A percentile compares a stretch with the other conserved stretches of the same genome.
These are phyloP conservation scores for Penicillium sclerotigenum DNA, from an alignment of 2,329 filamentous ascomycete species.

Conservation along the genomic window DNA sequence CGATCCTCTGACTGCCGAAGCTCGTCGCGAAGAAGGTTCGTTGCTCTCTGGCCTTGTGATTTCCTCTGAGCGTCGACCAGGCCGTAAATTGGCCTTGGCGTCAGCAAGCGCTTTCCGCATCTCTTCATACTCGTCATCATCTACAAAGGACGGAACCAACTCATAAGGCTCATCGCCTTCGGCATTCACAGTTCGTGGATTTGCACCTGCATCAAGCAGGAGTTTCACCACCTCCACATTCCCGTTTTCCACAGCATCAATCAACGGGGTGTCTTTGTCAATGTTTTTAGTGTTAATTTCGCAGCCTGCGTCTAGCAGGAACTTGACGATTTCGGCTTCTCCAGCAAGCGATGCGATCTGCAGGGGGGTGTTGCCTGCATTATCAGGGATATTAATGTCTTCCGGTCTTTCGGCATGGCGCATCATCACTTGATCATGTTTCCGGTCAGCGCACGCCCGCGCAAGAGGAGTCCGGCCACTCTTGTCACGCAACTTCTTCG, in stretches of 20 bases:
- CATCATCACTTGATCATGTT: constrained; percentile 73
- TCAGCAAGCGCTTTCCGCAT: constrained; percentile 69
- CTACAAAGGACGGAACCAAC: constrained; percentile 69
- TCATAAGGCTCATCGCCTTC: constrained; percentile 90
- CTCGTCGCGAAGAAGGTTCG: constrained; percentile 41
- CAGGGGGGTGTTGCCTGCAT: constrained; percentile 92
- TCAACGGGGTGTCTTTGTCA: constrained; percentile 85
- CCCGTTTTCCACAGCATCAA: constrained; percentile 95
- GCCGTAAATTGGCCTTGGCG: constrained; percentile 56
- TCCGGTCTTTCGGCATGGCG: constrained; percentile 76
- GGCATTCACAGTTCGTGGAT: constrained; percentile 87
- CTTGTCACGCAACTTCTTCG: constrained; percentile 85
- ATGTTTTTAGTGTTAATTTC: constrained; percentile 74
- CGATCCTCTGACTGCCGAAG: constrained; percentile 39
- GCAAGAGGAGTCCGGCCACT: constrained; percentile 88
- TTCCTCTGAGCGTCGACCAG: constrained; percentile 45
- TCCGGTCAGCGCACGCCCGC: constrained; percentile 82
- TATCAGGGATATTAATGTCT: constrained; percentile 84
- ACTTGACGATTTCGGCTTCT: constrained; percentile 78
- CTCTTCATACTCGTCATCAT: constrained; percentile 65
- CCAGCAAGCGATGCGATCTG: constrained; percentile 91
- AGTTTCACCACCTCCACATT: constrained; percentile 85
- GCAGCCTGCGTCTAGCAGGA: constrained; percentile 80
- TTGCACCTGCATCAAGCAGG: constrained; percentile 79
- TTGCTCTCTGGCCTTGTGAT: constrained; percentile 35